These are phyloP conservation scores for Pelargonium fulgidum DNA, from an alignment of 441 rosid species.

Conservation along the genomic window DNA sequence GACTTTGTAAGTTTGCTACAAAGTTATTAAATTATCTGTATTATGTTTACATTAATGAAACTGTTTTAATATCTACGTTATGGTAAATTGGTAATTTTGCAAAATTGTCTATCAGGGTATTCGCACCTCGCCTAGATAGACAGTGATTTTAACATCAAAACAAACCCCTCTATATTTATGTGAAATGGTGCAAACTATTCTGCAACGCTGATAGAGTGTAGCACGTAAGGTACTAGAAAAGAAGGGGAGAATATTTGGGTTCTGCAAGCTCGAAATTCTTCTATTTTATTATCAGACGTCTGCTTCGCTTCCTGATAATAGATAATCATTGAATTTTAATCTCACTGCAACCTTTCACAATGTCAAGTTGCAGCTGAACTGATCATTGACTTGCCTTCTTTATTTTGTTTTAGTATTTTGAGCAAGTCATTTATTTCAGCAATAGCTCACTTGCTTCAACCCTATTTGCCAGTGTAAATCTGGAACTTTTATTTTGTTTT, in stretches of 20 bases:
- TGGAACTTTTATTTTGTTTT: slow-evolving; percentile 22
- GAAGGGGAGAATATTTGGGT: background rate
- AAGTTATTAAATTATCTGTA: slow-evolving; percentile 3
- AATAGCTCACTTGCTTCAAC: background rate
- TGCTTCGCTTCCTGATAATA: background rate
- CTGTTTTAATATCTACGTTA: background rate
- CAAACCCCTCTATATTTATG: background rate
- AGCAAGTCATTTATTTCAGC: background rate
- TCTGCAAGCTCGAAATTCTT: background rate
- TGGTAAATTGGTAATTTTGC: slow-evolving; percentile 8
- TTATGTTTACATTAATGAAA: background rate
- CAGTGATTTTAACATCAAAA: background rate
- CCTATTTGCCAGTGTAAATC: slow-evolving; percentile 11
- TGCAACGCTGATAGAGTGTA: background rate
- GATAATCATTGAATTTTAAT: background rate
- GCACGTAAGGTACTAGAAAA: background rate
- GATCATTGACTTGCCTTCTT: background rate
- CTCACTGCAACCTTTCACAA: background rate
- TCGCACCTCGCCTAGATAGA: background rate
- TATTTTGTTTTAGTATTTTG: background rate
- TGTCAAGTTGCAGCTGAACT: background rate
- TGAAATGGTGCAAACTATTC: background rate
- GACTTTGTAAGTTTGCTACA: slow-evolving; percentile 62
- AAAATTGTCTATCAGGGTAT: background rate
- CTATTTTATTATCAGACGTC: background rate